Base-by-base conservation (phyloP, 1,139 yeast genomes). In the Suhomyces bribrorum region DNA sequence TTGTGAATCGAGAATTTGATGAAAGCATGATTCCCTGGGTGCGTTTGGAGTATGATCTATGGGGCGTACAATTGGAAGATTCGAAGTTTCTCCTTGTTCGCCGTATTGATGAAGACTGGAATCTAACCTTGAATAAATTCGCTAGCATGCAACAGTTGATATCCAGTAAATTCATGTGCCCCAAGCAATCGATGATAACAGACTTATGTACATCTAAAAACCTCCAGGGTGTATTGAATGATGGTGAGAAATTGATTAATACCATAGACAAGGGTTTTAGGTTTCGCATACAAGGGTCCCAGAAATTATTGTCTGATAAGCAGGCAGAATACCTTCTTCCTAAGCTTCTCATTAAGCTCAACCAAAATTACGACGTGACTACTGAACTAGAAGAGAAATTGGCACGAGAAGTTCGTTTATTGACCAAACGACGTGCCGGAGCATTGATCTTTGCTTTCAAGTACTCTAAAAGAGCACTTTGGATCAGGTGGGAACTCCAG, bases 361-460 rank as follows among this genome's bases (percentile, higher is more conserved):
- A 41, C 26, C 44, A 40, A 15, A 23, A 38, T 11, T 64, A 59
- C 39, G 53, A 52, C 4, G 34, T 36, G 5, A 45, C 48, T 4
- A 46, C 27, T 2, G 54, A 47, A 4, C 44, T 59, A 18, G 44
- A 43, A 4, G 32, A 40, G 0, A 47, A 47, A 7, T 52, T 75
- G 4, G 37, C 47, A 5, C 32, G 43, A 1, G 52, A 52, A 24
- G 37, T 73, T 3, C 11, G 34, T 1, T 26, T 34, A 1, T 27
- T 74, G 43, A 53, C 57, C 7, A 66, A 59, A 40, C 56, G 60
- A 3, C 59, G 65, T 16, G 83, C 79, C 0, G 54, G 73, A 0
- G 57, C 62, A 18, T 48, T 80, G 34, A 65, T 79, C 2, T 78
- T 79, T 57, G 81, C 79, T 0, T 48, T 51, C 14, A 57, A 50